Base-by-base conservation (phyloP, 164 flowering plant genomes). In the Vitis labrusca region DNA sequence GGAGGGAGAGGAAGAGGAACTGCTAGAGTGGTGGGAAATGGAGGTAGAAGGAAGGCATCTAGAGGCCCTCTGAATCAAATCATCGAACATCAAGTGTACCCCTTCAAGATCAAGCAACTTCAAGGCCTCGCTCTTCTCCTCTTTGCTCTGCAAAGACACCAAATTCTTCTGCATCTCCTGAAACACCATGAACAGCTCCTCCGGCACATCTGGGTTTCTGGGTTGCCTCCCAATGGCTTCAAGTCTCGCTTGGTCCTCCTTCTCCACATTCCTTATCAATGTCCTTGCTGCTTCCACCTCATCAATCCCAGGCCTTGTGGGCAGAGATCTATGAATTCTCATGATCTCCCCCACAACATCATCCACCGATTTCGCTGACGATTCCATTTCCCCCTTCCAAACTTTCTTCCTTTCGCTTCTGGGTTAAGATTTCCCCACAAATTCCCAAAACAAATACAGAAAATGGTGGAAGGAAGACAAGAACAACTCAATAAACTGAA, bases 271-370 rank as follows among this genome's bases (percentile, higher is more conserved):
- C 51, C 51, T 73, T 16, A 92, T 81, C 72, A 92, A 50, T 4
- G 70, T 71, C 70, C 56, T 77, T 5, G 96, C 92, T 0, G 91
- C 94, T 57, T 85, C 90, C 2, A 88, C 82, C 67, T 90, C 92
- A 0, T 89, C 90, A 1, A 89, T 63, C 27, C 80, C 83, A 0
- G 92, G 96, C 64, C 97, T 75, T 1, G 66, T 1, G 8, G 96
- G 97, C 64, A 92, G 75, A 51, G 90, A 86, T 82, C 83, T 82
- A 68, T 89, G 94, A 63, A 88, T 67, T 69, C 82, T 78, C 92
- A 80, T 91, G 70, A 92, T 88, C 80, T 86, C 87, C 51, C 73
- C 84, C 48, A 86, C 91, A 30, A 78, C 85, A 12, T 69, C 79
- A n/a, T 85, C 87, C 19, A 71, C 62, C 23, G 78, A 64, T 7